These are phyloP conservation scores for Phoenix dactylifera DNA, from an alignment of 176 grass and related monocot genomes.

Conservation along the genomic window DNA sequence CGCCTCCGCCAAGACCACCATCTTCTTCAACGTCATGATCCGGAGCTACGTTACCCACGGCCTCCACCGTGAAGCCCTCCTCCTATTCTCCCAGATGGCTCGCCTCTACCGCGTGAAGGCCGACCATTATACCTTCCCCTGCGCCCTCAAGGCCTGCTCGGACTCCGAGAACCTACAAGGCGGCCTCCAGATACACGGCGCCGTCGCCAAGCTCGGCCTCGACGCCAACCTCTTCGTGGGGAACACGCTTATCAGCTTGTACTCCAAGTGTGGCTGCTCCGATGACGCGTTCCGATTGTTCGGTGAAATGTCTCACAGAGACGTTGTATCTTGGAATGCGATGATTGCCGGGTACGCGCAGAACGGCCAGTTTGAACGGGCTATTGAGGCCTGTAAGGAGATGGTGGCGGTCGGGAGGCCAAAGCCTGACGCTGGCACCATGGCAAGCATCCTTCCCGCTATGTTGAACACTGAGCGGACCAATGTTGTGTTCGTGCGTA, in stretches of 20 bases:
- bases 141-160: constrained; percentile 59
- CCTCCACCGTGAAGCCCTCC: constrained; percentile 40
- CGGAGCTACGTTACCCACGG: constrained; percentile 37
- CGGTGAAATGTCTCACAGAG: constrained; percentile 42
- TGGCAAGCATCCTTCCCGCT: constrained; percentile 54
- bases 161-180: constrained; percentile 26
- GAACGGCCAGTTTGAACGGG: constrained; percentile 13
- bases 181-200: constrained; percentile 41
- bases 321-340: constrained; percentile 74
- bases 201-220: constrained; percentile 28
- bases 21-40: constrained; percentile 67
- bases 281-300: constrained; percentile 44
- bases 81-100: constrained; percentile 43
- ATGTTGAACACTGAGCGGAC: constrained; percentile 30
- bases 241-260: constrained; percentile 53
- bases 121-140: constrained; percentile 71
- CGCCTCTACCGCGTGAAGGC: constrained; percentile 27
- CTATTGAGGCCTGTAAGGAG: constrained; percentile 39
- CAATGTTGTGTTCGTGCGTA: constrained; percentile 21
- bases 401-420: constrained; percentile 22
- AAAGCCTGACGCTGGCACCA: constrained; percentile 48
- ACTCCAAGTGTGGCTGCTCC: constrained; percentile 31
- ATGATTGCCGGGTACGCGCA: constrained; percentile 53
- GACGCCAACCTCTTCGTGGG: constrained; percentile 47
- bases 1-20: constrained; percentile 9